Evolutionary conservation across 345 rosid species (phyloP).

Genomic region (Salix purpurea): DNA sequence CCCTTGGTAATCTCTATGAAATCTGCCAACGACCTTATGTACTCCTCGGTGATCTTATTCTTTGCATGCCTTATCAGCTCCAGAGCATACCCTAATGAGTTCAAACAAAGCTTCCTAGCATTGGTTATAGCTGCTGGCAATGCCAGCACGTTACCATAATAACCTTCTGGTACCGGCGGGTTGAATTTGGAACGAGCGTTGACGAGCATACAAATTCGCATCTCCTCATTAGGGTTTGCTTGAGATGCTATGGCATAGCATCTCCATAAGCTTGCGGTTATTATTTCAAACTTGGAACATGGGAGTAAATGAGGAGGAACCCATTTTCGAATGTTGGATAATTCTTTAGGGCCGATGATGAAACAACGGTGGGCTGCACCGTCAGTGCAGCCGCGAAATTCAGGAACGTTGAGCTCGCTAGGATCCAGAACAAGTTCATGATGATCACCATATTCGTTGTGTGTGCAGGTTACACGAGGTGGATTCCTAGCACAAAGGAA

Average conservation of each 20-base stretch:
- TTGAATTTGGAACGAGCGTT: background rate
- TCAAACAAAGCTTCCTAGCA: slow-evolving; percentile 8
- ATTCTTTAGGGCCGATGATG: slow-evolving; percentile 13
- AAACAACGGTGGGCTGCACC: background rate
- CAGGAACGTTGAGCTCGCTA: background rate
- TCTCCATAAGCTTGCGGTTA: slow-evolving; percentile 27
- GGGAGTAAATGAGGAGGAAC: background rate
- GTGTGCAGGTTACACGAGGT: slow-evolving; percentile 14
- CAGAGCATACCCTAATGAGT: slow-evolving; percentile 32
- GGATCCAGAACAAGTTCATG: background rate
- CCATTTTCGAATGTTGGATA: background rate
- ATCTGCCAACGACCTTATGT: slow-evolving; percentile 15
- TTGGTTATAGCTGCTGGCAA: slow-evolving; percentile 27
- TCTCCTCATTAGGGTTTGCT: background rate
- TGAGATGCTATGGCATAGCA: slow-evolving; percentile 15
- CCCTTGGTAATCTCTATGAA: slow-evolving; percentile 15
- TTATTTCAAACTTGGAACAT: slow-evolving; percentile 18
- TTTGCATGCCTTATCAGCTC: slow-evolving; percentile 26
- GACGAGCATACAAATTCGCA: slow-evolving; percentile 5
- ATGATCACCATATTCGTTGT: slow-evolving; percentile 2
- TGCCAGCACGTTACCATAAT: slow-evolving; percentile 41
- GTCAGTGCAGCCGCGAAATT: background rate
- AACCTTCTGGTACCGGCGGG: slow-evolving; percentile 16
- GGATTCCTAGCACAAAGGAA: slow-evolving; percentile 8
- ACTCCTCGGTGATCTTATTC: slow-evolving; percentile 19